phyloP scores from a whole-genome alignment of 164 flowering plant species.

The Pachysandra terminalis region DNA sequence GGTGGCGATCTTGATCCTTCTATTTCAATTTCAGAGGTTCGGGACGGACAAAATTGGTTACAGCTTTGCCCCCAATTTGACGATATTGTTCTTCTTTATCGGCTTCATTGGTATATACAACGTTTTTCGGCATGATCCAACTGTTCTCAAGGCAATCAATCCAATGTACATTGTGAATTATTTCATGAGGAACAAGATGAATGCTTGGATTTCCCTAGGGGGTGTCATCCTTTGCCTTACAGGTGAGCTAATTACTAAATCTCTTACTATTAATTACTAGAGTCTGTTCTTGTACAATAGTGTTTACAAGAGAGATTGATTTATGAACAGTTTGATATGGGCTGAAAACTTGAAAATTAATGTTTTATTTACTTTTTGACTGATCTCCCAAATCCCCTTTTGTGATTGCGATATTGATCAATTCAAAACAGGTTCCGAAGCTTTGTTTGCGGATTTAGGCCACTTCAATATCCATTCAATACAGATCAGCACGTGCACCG shows the following conservation, averaged over 20 bases:
- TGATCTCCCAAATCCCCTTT: background rate
- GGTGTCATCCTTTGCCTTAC: constrained; percentile 21
- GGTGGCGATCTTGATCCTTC: too few relatives aligned
- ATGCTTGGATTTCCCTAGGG: constrained; percentile 26
- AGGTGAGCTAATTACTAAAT: too few relatives aligned
- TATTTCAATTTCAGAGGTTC: too few relatives aligned
- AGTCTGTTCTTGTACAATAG: too few relatives aligned
- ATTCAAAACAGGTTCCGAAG: constrained; percentile 7
- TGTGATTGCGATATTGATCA: background rate
- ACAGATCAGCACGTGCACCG: constrained; percentile 6
- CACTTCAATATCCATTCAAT: constrained; percentile 13
- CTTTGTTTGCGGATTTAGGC: constrained; percentile 17
- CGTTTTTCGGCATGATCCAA: constrained; percentile 17
- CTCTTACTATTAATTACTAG: too few relatives aligned
- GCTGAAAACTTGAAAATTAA: too few relatives aligned
- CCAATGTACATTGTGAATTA: constrained; percentile 19
- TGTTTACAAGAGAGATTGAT: too few relatives aligned
- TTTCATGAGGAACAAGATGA: constrained; percentile 16
- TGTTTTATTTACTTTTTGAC: too few relatives aligned
- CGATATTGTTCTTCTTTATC: too few relatives aligned
- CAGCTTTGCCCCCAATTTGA: too few relatives aligned
- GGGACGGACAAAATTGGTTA: too few relatives aligned
- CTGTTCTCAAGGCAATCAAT: constrained; percentile 21
- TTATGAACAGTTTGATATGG: too few relatives aligned
- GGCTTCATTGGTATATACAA: constrained; percentile 19